These are phyloP conservation scores for Kewa caespitosa DNA, from an alignment of 179 eudicot species.

Conservation along the genomic window DNA sequence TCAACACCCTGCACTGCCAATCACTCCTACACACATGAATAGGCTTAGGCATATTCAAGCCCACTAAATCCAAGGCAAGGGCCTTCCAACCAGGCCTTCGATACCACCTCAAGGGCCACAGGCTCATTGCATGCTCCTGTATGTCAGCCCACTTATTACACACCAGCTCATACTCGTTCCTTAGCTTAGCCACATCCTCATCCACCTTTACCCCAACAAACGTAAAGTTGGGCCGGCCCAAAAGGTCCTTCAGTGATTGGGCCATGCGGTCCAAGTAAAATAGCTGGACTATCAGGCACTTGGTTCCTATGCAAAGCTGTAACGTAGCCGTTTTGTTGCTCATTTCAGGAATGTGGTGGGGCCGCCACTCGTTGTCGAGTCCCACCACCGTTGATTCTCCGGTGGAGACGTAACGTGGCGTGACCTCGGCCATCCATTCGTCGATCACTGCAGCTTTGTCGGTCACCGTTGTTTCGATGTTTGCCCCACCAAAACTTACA, in stretches of 20 bases:
- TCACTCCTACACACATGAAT: slow-evolving; percentile 52
- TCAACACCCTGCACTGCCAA: slow-evolving; percentile 59
- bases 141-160: slow-evolving; percentile 31
- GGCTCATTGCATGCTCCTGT: slow-evolving; percentile 26
- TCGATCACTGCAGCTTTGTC: slow-evolving; percentile 35
- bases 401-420: slow-evolving; percentile 8
- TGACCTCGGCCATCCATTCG: slow-evolving; percentile 36
- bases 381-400: slow-evolving; percentile 38
- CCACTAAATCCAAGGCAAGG: slow-evolving; percentile 12
- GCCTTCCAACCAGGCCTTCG: slow-evolving; percentile 23
- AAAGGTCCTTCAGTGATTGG: slow-evolving; percentile 32
- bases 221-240: slow-evolving; percentile 37
- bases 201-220: slow-evolving; percentile 55
- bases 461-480: slow-evolving; percentile 49
- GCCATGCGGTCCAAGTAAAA: slow-evolving; percentile 53
- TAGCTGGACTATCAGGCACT: slow-evolving; percentile 53
- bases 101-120: slow-evolving; percentile 35
- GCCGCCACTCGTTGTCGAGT: slow-evolving; percentile 57
- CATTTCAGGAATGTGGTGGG: slow-evolving; percentile 27
- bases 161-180: slow-evolving; percentile 47
- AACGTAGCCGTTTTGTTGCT: slow-evolving; percentile 62
- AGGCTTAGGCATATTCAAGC: slow-evolving; percentile 30
- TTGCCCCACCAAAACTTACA: slow-evolving; percentile 21
- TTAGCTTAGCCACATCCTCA: slow-evolving; percentile 43
- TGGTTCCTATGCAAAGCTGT: slow-evolving; percentile 48